Evolutionary conservation across 2,329 filamentous ascomycete genomes (phyloP).

Genomic region (Aureobasidium sp.): DNA sequence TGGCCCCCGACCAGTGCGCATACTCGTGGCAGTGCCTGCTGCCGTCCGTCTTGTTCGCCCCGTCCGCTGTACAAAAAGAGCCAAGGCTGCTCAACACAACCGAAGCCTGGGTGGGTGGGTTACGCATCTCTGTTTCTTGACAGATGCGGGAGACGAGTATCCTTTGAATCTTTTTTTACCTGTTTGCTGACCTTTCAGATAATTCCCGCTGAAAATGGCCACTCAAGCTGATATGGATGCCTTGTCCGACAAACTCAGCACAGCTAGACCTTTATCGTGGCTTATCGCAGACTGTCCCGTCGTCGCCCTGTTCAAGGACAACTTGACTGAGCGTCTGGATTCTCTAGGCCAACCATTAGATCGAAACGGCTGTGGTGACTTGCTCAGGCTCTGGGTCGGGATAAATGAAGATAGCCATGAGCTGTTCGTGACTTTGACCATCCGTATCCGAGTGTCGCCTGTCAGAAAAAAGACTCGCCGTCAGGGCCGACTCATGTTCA

Average conservation of each 20-base stretch:
- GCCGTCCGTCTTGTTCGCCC: background rate
- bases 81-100: background rate
- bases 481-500: background rate
- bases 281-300: background rate
- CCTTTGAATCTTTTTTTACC: background rate
- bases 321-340: background rate
- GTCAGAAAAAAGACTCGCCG: background rate
- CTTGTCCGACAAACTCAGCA: background rate
- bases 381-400: background rate
- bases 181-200: background rate
- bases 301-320: background rate
- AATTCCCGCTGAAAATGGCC: background rate
- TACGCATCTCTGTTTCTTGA: background rate
- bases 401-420: background rate
- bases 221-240: background rate
- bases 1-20: slow-evolving; percentile 7
- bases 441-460: background rate
- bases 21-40: background rate
- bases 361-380: background rate
- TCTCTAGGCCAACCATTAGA: background rate
- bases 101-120: slow-evolving; percentile 3
- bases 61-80: background rate
- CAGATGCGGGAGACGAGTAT: background rate
- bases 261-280: background rate
- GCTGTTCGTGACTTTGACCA: background rate